Base-by-base conservation (phyloP, 768 basidiomycete species). In the Pleurotus tuber-regium region DNA sequence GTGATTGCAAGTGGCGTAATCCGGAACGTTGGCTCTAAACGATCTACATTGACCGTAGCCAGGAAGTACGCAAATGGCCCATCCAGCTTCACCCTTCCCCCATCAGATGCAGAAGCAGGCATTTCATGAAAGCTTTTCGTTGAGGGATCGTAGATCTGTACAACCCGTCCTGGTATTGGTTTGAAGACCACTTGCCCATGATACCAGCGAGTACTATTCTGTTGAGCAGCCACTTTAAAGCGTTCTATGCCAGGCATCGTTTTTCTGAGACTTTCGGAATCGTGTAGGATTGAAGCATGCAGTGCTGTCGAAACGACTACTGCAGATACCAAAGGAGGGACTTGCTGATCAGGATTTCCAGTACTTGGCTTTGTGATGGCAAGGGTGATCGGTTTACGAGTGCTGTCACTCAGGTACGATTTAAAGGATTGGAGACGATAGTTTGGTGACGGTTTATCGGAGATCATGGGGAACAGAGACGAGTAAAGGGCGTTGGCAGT, bases 401-500 rank as follows among this genome's bases (percentile, higher is more conserved):
- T 54, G 2, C 69, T 63, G 26, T 64, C 67, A 33, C 63, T 50
- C 28, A 88, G 61, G 59, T 76, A 83, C 1, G 80, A 73, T 14
- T 76, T 66, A 8, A 89, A 57, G 2, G 86, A 86, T 56, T 70
- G 74, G 28, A 89, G 69, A 51, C 72, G 76, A 66, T 82, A 79
- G 19, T 67, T 51, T 12, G 66, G 51, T 21, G 51, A 52, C 46
- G 54, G 60, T 12, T 58, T 56, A 7, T 61, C 25, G 16, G 53
- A 40, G 0, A 82, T 78, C n/a, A n/a, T n/a, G 0, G 84, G 84
- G 66, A 88, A 95, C 24, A 93, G 68, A 5, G 89, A 84, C 4
- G 81, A 75, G 66, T 87, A 94, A 28, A 97, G 75, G 0, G 96
- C 96, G 64, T 98, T 98, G 36, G 93, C 94, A n/a, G 93, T 96